These are phyloP conservation scores for Penicillium sp. DNA, from an alignment of 2,329 filamentous ascomycete species.

Conservation along the genomic window DNA sequence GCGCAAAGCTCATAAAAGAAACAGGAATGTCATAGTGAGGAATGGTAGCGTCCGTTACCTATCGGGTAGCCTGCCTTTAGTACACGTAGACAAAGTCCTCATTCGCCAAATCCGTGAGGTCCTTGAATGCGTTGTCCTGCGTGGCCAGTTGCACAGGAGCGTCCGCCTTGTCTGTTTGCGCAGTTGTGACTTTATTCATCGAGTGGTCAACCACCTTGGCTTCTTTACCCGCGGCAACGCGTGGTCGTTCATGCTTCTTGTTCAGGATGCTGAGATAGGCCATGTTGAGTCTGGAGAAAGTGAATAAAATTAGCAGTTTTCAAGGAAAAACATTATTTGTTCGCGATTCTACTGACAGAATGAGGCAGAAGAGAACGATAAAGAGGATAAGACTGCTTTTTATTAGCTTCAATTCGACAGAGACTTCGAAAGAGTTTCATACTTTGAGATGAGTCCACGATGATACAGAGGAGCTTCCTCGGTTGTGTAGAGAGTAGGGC, in stretches of 20 bases:
- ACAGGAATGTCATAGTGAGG: no score
- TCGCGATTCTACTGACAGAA: conserved; percentile 13
- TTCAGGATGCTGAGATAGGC: conserved; percentile 51
- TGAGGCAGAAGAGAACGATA: conserved; percentile 51
- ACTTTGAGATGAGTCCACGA: conserved; percentile 54
- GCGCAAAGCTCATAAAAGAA: no score
- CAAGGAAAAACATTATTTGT: neutral
- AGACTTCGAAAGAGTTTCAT: conserved; percentile 4
- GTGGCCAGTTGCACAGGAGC: conserved; percentile 21
- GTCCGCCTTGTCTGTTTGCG: conserved; percentile 25
- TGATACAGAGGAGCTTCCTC: conserved; percentile 54
- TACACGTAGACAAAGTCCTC: conserved; percentile 60
- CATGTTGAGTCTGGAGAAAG: conserved; percentile 29
- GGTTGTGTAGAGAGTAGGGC: conserved; percentile 59
- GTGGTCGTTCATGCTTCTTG: conserved; percentile 47
- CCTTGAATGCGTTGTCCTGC: conserved; percentile 50
- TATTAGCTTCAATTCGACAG: conserved; percentile 3
- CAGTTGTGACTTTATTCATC: conserved; percentile 43
- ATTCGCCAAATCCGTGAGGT: conserved; percentile 56
- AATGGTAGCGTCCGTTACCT: no score
- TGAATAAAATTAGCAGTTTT: neutral
- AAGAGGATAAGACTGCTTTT: conserved; percentile 50
- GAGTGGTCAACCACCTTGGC: conserved; percentile 54
- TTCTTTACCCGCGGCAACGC: conserved; percentile 55
- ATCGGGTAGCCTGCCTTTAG: conserved; percentile 12